Conservation (phyloP, 805 yeast genomes). For the Cyberlindnera veronae region DNA sequence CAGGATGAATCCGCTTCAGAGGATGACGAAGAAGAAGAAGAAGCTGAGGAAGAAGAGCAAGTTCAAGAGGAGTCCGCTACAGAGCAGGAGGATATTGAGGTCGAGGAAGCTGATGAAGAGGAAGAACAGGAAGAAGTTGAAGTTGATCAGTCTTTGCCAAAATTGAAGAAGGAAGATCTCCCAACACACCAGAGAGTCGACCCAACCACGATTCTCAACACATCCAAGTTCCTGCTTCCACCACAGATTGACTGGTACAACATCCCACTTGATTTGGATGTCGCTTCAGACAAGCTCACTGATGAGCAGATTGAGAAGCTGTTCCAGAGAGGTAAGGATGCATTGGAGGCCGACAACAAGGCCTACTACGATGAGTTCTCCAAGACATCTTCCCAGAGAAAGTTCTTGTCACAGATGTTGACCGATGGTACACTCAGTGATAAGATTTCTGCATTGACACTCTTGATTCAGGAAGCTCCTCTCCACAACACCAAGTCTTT, state of each 20-base stretch:
- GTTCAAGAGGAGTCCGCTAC: slow-evolving; percentile 29
- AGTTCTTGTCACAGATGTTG: slow-evolving; percentile 84
- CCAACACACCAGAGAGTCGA: slow-evolving; percentile 30
- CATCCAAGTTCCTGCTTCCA: slow-evolving; percentile 55
- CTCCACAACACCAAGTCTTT: slow-evolving; percentile 81
- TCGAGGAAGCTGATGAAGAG: slow-evolving; percentile 22
- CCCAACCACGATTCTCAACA: slow-evolving; percentile 42
- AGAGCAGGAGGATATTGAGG: slow-evolving; percentile 11
- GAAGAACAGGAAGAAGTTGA: slow-evolving; percentile 21
- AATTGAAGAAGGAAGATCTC: slow-evolving; percentile 20
- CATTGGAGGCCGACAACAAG: slow-evolving; percentile 68
- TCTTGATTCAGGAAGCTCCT: slow-evolving; percentile 93
- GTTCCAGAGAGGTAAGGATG: slow-evolving; percentile 59
- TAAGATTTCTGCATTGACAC: slow-evolving; percentile 91
- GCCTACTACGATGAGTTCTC: slow-evolving; percentile 70
- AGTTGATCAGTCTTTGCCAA: slow-evolving; percentile 5
- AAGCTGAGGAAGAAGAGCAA: slow-evolving; percentile 28
- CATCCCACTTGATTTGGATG: slow-evolving; percentile 38
- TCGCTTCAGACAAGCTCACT: slow-evolving; percentile 27
- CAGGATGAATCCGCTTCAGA: slow-evolving; percentile 30
- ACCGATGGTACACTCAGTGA: slow-evolving; percentile 92
- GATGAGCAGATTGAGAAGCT: slow-evolving; percentile 59
- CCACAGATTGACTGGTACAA: slow-evolving; percentile 77
- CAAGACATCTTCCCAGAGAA: slow-evolving; percentile 73
- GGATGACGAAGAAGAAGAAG: slow-evolving; percentile 26